Evolutionary conservation across 306 rosid species (phyloP).

Genomic region (Dryas drummondii): DNA sequence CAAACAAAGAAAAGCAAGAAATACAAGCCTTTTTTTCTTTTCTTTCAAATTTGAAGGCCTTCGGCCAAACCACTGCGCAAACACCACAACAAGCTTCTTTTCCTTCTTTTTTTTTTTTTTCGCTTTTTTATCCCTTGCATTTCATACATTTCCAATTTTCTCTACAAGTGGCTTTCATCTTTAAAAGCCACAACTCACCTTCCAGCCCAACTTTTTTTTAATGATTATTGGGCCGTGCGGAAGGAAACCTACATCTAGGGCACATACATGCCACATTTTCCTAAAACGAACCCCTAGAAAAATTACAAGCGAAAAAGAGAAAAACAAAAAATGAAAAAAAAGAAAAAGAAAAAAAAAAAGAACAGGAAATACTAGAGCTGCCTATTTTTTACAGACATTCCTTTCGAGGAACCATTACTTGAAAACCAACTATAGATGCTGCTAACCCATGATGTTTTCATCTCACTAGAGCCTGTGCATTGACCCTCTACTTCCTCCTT

Average conservation of each 20-base stretch:
- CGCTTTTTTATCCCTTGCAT: background rate
- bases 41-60: constrained; percentile 51
- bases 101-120: constrained; percentile 5
- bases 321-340: background rate
- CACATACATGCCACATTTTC: constrained; percentile 31
- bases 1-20: background rate
- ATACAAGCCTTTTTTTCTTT: constrained; percentile 18
- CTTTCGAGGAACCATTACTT: constrained; percentile 58
- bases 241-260: constrained; percentile 61
- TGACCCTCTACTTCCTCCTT: constrained; percentile 76
- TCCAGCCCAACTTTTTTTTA: constrained; percentile 49
- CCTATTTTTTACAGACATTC: constrained; percentile 68
- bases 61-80: constrained; percentile 65
- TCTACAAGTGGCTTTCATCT: constrained; percentile 72
- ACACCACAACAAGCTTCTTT: constrained; percentile 16
- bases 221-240: constrained; percentile 55
- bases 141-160: constrained; percentile 45
- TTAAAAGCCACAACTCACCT: constrained; percentile 60
- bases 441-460: constrained; percentile 64
- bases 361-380: constrained; percentile 34
- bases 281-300: constrained; percentile 48
- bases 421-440: constrained; percentile 49
- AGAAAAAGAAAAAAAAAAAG: background rate
- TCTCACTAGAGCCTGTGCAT: constrained; percentile 85
- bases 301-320: constrained; percentile 45